phyloP scores from a whole-genome alignment of 2,329 filamentous ascomycete genomes.

The Microdochium paspali region DNA sequence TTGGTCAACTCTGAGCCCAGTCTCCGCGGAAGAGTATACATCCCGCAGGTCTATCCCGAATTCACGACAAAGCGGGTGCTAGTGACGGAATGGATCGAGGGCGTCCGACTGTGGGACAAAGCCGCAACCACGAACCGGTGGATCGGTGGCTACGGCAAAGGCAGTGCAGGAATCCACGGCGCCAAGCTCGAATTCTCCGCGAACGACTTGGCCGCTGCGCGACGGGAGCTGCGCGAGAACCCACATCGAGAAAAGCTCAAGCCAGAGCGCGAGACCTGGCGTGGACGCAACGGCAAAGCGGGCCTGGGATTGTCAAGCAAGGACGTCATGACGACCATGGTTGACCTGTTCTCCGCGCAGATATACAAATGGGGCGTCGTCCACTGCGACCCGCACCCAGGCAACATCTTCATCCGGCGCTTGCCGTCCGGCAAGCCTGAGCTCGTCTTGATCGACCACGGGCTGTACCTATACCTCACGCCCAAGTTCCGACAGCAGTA shows the following conservation, averaged over 20 bases:
- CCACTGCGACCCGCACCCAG: slow-evolving; percentile 94
- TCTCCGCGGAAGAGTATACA: slow-evolving; percentile 73
- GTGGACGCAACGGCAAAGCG: slow-evolving; percentile 60
- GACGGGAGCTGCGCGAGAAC: slow-evolving; percentile 37
- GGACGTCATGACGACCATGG: slow-evolving; percentile 92
- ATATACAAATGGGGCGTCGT: slow-evolving; percentile 97
- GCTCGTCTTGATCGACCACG: slow-evolving; percentile 93
- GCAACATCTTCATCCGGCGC: slow-evolving; percentile 92
- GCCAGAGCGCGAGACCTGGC: slow-evolving; percentile 72
- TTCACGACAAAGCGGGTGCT: slow-evolving; percentile 76
- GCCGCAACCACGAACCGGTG: slow-evolving; percentile 67
- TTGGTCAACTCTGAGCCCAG: slow-evolving; percentile 69
- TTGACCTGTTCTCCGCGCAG: slow-evolving; percentile 92
- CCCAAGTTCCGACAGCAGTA: slow-evolving; percentile 80
- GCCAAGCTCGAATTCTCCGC: slow-evolving; percentile 41
- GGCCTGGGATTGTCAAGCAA: slow-evolving; percentile 76
- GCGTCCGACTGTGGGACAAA: slow-evolving; percentile 87
- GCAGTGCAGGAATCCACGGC: slow-evolving; percentile 70
- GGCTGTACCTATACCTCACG: slow-evolving; percentile 87
- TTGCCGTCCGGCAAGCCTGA: slow-evolving; percentile 74
- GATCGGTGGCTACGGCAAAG: slow-evolving; percentile 66
- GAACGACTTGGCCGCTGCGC: slow-evolving; percentile 36
- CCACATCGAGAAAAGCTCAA: slow-evolving; percentile 57
- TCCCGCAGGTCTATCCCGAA: slow-evolving; percentile 76
- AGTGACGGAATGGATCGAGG: slow-evolving; percentile 97